Base-by-base conservation (phyloP, 1,139 yeast species). In the Magnusiomyces fungicola region DNA sequence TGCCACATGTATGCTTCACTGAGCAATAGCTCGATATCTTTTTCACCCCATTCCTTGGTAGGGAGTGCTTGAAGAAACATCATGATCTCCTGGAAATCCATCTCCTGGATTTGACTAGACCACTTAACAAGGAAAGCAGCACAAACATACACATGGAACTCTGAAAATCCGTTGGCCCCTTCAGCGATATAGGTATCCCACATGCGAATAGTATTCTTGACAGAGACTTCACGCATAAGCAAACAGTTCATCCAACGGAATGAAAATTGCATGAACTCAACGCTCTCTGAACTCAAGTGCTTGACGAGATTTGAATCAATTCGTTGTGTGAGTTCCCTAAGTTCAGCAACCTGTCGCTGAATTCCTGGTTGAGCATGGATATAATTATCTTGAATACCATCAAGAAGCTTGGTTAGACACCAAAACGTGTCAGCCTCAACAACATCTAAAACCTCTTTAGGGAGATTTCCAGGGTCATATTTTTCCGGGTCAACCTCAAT, bases 231-330 rank as follows among this genome's bases (percentile, higher is more conserved):
- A 57, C 99, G 76, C 99, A 92, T 92, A 49, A 92, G 71, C 59
- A 92, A 71, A 69, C 99, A 92, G 68, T 94, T 92, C 97, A 94
- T 94, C 99, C 99, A 92, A 57, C 99, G 75, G 69, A 92, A 94
- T 27, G 96, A 79, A 68, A 92, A 92, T 65, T 94, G 98, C 57
- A 94, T 80, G 62, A 92, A 92, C 65, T 92, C 97, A 19, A 92
- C 80, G 41, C 84, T 85, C 64, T 92, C 97, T 1, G 68, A 63
- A 50, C 83, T 83, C 56, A 92, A 77, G 68, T 92, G 98, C 42
- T 73, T 72, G 41, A 82, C 81, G 40, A 92, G 71, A 29, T 78
- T 82, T 2, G 75, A 67, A 61, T 94, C 97, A 49, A 92, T 90
- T 54, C 95, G 76, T 52, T 80, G 76, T 22, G 90, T 86, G 50